Conservation (phyloP, 1,139 yeast genomes). For the Barnettozyma hawaiiensis region DNA sequence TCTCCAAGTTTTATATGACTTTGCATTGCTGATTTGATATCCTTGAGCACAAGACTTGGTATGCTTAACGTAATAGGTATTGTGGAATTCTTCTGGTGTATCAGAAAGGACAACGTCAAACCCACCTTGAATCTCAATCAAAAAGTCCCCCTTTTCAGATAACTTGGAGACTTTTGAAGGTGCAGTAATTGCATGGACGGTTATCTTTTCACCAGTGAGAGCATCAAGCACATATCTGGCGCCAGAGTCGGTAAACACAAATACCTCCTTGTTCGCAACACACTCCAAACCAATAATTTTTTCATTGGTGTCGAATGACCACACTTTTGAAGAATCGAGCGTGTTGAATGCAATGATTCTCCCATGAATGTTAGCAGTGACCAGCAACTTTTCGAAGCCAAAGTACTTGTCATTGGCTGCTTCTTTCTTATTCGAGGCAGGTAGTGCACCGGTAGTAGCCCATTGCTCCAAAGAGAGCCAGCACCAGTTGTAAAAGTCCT, state of each 20-base stretch:
- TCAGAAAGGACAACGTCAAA: conserved; percentile 20
- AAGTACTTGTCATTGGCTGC: conserved; percentile 31
- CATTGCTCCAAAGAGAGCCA: conserved; percentile 14
- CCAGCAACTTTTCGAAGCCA: conserved; percentile 45
- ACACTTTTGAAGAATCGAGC: conserved; percentile 33
- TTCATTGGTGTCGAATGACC: conserved; percentile 35
- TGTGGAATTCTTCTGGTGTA: conserved; percentile 6
- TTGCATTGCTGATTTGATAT: conserved; percentile 19
- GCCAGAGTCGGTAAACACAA: conserved; percentile 28
- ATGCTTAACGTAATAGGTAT: conserved; percentile 24
- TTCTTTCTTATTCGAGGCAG: conserved; percentile 2
- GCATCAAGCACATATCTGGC: conserved; percentile 15
- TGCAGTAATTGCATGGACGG: conserved; percentile 15
- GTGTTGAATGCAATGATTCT: conserved; percentile 42
- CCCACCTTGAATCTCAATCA: conserved; percentile 23
- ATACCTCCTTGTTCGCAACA: conserved; percentile 16
- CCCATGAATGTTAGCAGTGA: conserved; percentile 40
- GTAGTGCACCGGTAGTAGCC: conserved; percentile 17
- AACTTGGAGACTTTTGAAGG: conserved; percentile 15
- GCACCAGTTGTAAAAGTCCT: conserved; percentile 13
- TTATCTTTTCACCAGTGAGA: conserved; percentile 16
- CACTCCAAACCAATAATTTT: conserved; percentile 20
- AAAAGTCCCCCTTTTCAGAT: conserved; percentile 21
- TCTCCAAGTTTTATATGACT: conserved; percentile 31
- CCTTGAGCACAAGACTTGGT: conserved; percentile 25